Evolutionary conservation across 768 basidiomycete species (phyloP).

Genomic region (Trametes cubensis): DNA sequence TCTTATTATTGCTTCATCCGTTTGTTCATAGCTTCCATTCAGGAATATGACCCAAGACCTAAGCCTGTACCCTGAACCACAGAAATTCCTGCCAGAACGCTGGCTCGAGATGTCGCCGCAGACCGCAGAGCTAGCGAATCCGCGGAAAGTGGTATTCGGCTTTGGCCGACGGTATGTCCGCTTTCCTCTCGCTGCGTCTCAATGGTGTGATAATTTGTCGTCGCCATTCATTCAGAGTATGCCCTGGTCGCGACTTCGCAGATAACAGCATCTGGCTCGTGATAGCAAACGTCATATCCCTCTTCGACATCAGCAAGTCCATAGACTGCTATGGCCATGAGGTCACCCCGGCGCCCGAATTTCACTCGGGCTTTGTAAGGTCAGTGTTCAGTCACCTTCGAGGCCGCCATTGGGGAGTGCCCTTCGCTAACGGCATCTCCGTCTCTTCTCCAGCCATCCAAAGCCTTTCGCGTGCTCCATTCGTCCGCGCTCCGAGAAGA

Average conservation of each 20-base stretch:
- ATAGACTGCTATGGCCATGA: slow-evolving; percentile 47
- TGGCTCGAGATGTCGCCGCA: slow-evolving; percentile 44
- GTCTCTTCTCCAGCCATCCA: slow-evolving; percentile 53
- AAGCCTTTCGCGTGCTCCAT: slow-evolving; percentile 52
- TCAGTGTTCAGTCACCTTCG: slow-evolving; percentile 22
- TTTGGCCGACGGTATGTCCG: slow-evolving; percentile 49
- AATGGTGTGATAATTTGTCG: neutral
- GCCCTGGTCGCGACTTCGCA: slow-evolving; percentile 58
- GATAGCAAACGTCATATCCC: slow-evolving; percentile 46
- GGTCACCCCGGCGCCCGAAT: slow-evolving; percentile 42
- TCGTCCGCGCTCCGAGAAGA: slow-evolving; percentile 39
- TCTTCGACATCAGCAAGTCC: slow-evolving; percentile 47
- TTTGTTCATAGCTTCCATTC: neutral
- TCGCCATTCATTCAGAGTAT: slow-evolving; percentile 42
- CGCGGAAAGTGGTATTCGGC: slow-evolving; percentile 54
- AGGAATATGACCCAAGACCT: slow-evolving; percentile 36
- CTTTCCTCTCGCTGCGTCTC: neutral
- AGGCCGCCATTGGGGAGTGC: neutral
- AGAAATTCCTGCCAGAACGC: slow-evolving; percentile 53
- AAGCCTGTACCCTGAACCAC: slow-evolving; percentile 44
- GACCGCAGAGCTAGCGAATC: slow-evolving; percentile 38
- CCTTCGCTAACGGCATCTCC: neutral
- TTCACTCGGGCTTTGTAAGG: slow-evolving; percentile 50
- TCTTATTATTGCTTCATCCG: neutral
- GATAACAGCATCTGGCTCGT: slow-evolving; percentile 51